Base-by-base conservation (phyloP, 2,329 filamentous ascomycete species). In the Penicillium sp. region DNA sequence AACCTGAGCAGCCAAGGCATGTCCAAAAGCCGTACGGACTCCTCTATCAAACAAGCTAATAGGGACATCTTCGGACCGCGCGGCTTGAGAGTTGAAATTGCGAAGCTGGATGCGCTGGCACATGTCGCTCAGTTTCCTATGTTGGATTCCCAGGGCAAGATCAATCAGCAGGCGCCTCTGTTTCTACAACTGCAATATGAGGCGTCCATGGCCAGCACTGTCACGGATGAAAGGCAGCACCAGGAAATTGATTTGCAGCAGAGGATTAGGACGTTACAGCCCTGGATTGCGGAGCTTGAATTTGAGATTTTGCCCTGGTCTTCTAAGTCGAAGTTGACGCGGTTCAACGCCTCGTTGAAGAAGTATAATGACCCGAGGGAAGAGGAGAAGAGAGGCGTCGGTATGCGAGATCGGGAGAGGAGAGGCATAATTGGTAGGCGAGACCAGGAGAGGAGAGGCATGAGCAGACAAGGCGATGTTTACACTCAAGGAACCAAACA, bases 241-340 rank as follows among this genome's bases (percentile, higher is more conserved):
- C 60, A 65, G 27, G 57, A 64, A 9, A 2, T 60, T 6, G 47
- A 62, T 33, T 34, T 62, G 15, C 52, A 53, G 29, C 59, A 45
- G 27, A 49, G 62, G 8, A 57, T 70, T 15, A 43, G 40, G 5
- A 48, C 62, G 15, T 45, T 71, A 39, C 54, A 61, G 40, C 67
- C 67, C 8, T 71, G 68, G 67, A 68, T 70, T 55, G 64, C 65
- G 3, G 61, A 63, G 25, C 40, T 70, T 16, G 62, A 69, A 11
- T 31, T 68, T 40, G 58, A 66, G 38, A 38, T 60, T 44, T 29
- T 60, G 36, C 63, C 68, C 3, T 65, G 63, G 61, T 63, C 60
- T 16, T 57, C 60, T 0, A 63, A 68, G 49, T 66, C 65, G 3
- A 63, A 50, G 25, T 58, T 70, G 36, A 61, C 59, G 3, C 55